These are phyloP conservation scores for Alternaria conjuncta DNA, from an alignment of 2,329 filamentous ascomycete genomes.

Conservation along the genomic window DNA sequence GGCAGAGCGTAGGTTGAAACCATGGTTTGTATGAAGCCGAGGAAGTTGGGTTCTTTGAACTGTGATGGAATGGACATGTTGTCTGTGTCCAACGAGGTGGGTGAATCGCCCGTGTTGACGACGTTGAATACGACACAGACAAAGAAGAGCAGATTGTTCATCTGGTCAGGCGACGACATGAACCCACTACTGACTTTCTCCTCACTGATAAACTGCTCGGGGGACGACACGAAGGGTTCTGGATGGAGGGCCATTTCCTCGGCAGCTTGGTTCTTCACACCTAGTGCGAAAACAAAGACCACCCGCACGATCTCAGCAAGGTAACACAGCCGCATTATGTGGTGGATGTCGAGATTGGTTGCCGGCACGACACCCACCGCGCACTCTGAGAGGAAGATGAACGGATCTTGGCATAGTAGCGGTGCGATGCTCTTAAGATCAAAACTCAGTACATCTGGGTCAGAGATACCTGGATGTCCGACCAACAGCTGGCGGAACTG, in stretches of 20 bases:
- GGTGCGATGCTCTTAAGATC: constrained; percentile 57
- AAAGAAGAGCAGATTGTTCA: constrained; percentile 41
- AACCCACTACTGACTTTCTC: constrained; percentile 31
- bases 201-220: constrained; percentile 34
- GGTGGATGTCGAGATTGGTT: constrained; percentile 74
- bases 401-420: constrained; percentile 72
- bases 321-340: constrained; percentile 85
- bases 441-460: constrained; percentile 44
- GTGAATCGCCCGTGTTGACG: constrained; percentile 30
- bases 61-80: constrained; percentile 29
- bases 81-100: constrained; percentile 31
- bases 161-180: constrained; percentile 31
- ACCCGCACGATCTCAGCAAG: constrained; percentile 90
- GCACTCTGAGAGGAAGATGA: constrained; percentile 81
- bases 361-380: constrained; percentile 73
- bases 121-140: constrained; percentile 42
- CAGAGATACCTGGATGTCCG: constrained; percentile 53
- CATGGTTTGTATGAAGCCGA: constrained; percentile 48
- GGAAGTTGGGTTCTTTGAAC: constrained; percentile 40
- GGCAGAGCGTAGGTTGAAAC: constrained; percentile 84
- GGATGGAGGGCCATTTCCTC: constrained; percentile 4
- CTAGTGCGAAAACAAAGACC: constrained; percentile 60
- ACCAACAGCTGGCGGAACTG: constrained; percentile 81
- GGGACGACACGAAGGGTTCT: constrained; percentile 15
- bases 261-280: constrained; percentile 10